Percentiles rank a stretch among this genome's conserved stretches.
Conservation (phyloP, 495 filamentous ascomycete genomes). For the Rostrohypoxylon terebratum region DNA sequence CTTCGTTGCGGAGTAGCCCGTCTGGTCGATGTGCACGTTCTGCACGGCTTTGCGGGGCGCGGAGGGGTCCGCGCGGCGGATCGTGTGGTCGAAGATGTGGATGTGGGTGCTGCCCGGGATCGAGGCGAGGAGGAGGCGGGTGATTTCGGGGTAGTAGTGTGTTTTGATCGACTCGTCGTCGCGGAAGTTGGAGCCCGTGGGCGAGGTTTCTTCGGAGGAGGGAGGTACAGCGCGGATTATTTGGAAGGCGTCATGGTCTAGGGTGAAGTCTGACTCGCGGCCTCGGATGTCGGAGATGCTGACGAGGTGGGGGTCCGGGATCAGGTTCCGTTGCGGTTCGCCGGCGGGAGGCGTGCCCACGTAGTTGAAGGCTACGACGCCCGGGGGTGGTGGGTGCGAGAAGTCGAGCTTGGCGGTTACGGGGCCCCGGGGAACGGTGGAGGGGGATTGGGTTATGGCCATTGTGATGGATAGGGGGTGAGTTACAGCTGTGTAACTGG, state of each 20-base stretch:
- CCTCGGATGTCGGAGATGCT: slow-evolving; percentile 73
- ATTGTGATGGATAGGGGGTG: slow-evolving; percentile 39
- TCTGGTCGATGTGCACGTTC: slow-evolving; percentile 87
- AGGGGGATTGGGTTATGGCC: slow-evolving; percentile 47
- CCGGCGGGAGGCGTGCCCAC: slow-evolving; percentile 73
- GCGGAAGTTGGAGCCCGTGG: slow-evolving; percentile 61
- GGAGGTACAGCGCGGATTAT: slow-evolving; percentile 62
- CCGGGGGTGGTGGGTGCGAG: slow-evolving; percentile 72
- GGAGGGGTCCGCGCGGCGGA: slow-evolving; percentile 69
- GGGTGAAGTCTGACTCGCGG: slow-evolving; percentile 71
- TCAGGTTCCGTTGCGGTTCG: slow-evolving; percentile 71
- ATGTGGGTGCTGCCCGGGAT: slow-evolving; percentile 72
- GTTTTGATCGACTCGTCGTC: slow-evolving; percentile 71
- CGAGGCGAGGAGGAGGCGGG: slow-evolving; percentile 69
- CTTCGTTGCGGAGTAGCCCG: slow-evolving; percentile 66
- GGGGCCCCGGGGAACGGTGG: slow-evolving; percentile 71
- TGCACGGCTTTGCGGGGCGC: slow-evolving; percentile 73
- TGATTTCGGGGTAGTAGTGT: slow-evolving; percentile 87
- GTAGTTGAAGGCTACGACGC: slow-evolving; percentile 74
- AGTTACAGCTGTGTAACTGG: neutral
- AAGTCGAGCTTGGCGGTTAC: slow-evolving; percentile 75
- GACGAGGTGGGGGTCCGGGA: slow-evolving; percentile 58
- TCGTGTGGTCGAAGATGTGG: slow-evolving; percentile 90
- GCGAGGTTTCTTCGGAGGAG: slow-evolving; percentile 56
- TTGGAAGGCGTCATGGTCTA: slow-evolving; percentile 81